Evolutionary conservation across 2,329 filamentous ascomycete species (phyloP), one percentile per base, ranked within the genome.

Genomic region (Colletotrichum sublineola): DNA sequence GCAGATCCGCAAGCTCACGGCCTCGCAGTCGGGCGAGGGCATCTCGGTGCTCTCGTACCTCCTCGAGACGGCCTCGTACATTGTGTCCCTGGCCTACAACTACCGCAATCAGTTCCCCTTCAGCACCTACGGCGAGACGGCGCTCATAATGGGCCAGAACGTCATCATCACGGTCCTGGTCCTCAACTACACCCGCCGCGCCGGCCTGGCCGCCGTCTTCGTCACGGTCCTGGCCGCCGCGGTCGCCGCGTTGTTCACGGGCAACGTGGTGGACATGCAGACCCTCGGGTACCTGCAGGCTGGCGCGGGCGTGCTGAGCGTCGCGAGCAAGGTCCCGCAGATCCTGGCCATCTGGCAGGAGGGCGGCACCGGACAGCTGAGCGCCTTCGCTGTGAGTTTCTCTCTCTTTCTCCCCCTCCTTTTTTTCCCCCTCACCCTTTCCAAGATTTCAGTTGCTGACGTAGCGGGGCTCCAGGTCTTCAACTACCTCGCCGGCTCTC

Each of bases 111-210:
- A 91, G 33, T 98, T 97, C 77, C 96, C 96, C 3, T 98, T 99
- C 84, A 97, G 93, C 87, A 99, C 96, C 14, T 99, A 93, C 81
- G 96, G 96, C 82, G 96, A 99, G 88, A 96, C 94, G 38, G 95
- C 93, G 48, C 87, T 98, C 79, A 98, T 99, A 77, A 89, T 96
- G 62, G 91, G 92, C 71, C 96, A 99, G 86, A 97, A 99, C 83
- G 90, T 98, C 55, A 89, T 95, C 73, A 97, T 99, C 80, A 92
- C 92, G 6, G 90, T 95, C 62, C 83, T 98, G 77, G 95, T 99
- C 53, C 86, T 99, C 81, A 92, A 93, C 80, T 98, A 95, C 82
- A 91, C 90, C 71, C 93, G 93, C 12, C 89, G 90, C 76, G 85
- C 86, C 0, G 87, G 88, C 57, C 86, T 89, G 5, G 94, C 95